These are phyloP conservation scores for Colletotrichum euphorbiae DNA, from an alignment of 2,329 filamentous ascomycete genomes.

Conservation along the genomic window DNA sequence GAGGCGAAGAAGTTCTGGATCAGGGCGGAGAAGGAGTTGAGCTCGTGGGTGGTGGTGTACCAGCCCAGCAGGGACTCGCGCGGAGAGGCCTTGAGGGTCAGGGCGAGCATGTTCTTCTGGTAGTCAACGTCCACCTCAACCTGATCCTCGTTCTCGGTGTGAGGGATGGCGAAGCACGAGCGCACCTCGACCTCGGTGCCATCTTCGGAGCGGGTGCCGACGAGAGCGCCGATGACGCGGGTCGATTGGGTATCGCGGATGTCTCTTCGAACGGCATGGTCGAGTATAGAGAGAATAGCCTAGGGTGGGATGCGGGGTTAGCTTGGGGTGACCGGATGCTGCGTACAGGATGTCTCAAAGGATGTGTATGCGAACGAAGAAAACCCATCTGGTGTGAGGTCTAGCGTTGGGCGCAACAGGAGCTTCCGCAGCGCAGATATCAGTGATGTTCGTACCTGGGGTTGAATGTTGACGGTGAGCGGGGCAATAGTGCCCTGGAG, in stretches of 20 bases:
- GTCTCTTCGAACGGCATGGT: conserved; percentile 93
- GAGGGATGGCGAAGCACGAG: conserved; percentile 96
- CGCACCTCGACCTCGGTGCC: conserved; percentile 96
- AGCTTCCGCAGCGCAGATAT: conserved; percentile 20
- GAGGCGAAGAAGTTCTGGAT: conserved; percentile 99
- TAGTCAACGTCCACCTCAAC: conserved; percentile 99
- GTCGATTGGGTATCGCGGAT: conserved; percentile 81
- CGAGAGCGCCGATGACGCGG: conserved; percentile 94
- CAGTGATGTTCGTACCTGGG: conserved; percentile 75
- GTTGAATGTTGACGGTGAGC: conserved; percentile 93
- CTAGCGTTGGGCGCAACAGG: conserved; percentile 6
- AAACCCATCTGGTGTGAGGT: conserved; percentile 2
- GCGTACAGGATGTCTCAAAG: neutral
- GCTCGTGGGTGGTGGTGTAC: conserved; percentile 97
- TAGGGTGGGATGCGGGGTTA: conserved; percentile 46
- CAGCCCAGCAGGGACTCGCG: conserved; percentile 95
- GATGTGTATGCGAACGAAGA: neutral
- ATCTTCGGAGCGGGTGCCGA: conserved; percentile 94
- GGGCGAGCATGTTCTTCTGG: conserved; percentile 97
- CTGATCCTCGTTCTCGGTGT: conserved; percentile 98
- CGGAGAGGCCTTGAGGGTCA: conserved; percentile 93
- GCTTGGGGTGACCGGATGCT: neutral
- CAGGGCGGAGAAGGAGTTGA: conserved; percentile 98
- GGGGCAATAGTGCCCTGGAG: conserved; percentile 89
- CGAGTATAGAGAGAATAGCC: conserved; percentile 82